A percentile compares a stretch with the other conserved stretches of the same genome.
These are phyloP conservation scores for Talaromyces sp. DNA, from an alignment of 2,329 filamentous ascomycete species.

Conservation along the genomic window DNA sequence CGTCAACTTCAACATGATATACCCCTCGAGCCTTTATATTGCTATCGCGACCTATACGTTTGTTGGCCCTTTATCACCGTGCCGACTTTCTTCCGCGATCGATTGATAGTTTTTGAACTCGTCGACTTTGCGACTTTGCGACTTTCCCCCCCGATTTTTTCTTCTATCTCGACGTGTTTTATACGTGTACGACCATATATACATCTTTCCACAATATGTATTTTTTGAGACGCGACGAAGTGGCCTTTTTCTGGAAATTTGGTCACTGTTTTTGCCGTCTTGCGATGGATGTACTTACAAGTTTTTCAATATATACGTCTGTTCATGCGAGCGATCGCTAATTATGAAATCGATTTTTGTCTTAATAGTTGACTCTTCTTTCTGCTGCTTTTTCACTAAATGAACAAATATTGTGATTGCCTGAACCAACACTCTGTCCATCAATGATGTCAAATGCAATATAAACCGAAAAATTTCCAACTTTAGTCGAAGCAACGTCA, in stretches of 20 bases:
- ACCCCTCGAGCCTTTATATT: background rate
- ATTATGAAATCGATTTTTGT: background rate
- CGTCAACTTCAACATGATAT: slow-evolving; percentile 7
- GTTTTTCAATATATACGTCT: background rate
- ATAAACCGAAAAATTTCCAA: too few relatives aligned
- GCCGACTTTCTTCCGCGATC: background rate
- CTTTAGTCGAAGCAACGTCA: too few relatives aligned
- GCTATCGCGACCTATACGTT: background rate
- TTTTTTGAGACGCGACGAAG: slow-evolving; percentile 1
- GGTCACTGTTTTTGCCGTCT: background rate
- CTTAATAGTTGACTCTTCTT: background rate
- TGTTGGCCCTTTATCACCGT: background rate
- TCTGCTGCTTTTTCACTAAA: too few relatives aligned
- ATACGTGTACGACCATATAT: slow-evolving; percentile 2
- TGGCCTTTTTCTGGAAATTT: background rate
- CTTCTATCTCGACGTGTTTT: background rate
- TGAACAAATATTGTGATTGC: too few relatives aligned
- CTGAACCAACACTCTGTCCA: too few relatives aligned
- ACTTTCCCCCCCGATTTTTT: slow-evolving; percentile 1
- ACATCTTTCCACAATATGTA: background rate
- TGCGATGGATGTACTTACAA: background rate
- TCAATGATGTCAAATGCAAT: too few relatives aligned
- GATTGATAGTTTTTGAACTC: background rate
- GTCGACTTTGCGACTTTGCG: background rate
- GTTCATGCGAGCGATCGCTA: background rate